Conservation (phyloP, 2,329 filamentous ascomycete genomes). For the Trichoderma pleuroti region DNA sequence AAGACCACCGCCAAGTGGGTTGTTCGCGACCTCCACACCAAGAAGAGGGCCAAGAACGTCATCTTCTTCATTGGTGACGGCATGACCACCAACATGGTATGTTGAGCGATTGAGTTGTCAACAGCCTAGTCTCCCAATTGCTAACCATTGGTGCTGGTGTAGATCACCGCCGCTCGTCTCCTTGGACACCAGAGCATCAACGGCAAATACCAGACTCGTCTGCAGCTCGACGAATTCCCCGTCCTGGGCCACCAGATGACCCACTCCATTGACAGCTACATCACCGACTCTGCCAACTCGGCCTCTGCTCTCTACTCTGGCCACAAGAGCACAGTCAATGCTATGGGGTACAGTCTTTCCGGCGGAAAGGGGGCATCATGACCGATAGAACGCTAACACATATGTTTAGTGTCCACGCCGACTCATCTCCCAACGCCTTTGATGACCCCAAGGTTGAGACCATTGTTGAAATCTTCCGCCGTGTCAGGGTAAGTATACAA, state of each 20-base stretch:
- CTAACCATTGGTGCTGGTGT: background rate
- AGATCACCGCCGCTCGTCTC: constrained; percentile 72
- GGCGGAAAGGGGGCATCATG: background rate
- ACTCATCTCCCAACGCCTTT: constrained; percentile 68
- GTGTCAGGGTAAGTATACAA: constrained; percentile 55
- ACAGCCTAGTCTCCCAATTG: background rate
- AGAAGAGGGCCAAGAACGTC: constrained; percentile 78
- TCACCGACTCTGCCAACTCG: constrained; percentile 83
- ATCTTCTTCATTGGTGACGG: constrained; percentile 78
- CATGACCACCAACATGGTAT: constrained; percentile 68
- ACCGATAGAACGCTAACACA: constrained; percentile 3
- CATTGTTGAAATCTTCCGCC: constrained; percentile 72
- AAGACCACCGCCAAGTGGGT: constrained; percentile 73
- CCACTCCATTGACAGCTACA: constrained; percentile 79
- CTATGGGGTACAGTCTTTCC: constrained; percentile 55
- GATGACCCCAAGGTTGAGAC: constrained; percentile 87
- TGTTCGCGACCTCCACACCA: constrained; percentile 65
- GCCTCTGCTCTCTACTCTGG: constrained; percentile 78
- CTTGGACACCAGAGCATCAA: constrained; percentile 81
- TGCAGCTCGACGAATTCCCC: constrained; percentile 80
- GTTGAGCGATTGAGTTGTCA: background rate
- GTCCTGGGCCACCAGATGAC: constrained; percentile 88
- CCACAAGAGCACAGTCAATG: constrained; percentile 81
- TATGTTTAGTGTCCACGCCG: constrained; percentile 60
- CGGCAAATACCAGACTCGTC: constrained; percentile 72